These are phyloP conservation scores for Dictyostelium capitatum DNA, from an alignment of 78 protist species.

Conservation along the genomic window DNA sequence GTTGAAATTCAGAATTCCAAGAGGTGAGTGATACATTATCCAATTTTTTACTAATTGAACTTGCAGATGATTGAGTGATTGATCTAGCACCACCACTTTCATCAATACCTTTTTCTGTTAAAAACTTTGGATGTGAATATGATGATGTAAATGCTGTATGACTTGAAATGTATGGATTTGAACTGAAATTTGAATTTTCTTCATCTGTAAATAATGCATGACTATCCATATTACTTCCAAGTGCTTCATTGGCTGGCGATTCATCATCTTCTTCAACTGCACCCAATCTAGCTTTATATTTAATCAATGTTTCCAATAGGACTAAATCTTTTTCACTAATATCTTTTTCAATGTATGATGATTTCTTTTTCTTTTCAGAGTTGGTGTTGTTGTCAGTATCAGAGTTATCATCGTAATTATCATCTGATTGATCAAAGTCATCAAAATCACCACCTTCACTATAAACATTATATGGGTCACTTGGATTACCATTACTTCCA, in stretches of 20 bases:
- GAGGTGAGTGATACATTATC: slow-evolving; percentile 25
- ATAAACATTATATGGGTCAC: not conserved
- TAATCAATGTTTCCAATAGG: not conserved
- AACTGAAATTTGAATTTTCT: not conserved
- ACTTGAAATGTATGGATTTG: slow-evolving; percentile 55
- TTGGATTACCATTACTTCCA: not conserved
- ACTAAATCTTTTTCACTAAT: slow-evolving; percentile 19
- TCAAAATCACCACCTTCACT: slow-evolving; percentile 3
- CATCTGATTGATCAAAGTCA: not conserved
- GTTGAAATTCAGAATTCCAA: slow-evolving; percentile 72
- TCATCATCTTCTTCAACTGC: not conserved
- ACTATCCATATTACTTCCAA: not conserved
- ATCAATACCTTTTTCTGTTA: not conserved
- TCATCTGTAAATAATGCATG: not conserved
- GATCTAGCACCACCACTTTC: not conserved
- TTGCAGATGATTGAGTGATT: not conserved
- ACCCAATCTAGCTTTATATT: not conserved
- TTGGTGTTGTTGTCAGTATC: not conserved
- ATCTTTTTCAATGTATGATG: slow-evolving; percentile 1
- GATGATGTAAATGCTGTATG: not conserved
- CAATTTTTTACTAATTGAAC: not conserved
- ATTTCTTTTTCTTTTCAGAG: not conserved
- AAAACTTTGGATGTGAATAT: slow-evolving; percentile 51
- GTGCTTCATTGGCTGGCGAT: not conserved
- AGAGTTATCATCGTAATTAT: not conserved